Evolutionary conservation across 2,329 filamentous ascomycete genomes (phyloP), one percentile per base, ranked within the genome.

Genomic region (Nemania sp.): DNA sequence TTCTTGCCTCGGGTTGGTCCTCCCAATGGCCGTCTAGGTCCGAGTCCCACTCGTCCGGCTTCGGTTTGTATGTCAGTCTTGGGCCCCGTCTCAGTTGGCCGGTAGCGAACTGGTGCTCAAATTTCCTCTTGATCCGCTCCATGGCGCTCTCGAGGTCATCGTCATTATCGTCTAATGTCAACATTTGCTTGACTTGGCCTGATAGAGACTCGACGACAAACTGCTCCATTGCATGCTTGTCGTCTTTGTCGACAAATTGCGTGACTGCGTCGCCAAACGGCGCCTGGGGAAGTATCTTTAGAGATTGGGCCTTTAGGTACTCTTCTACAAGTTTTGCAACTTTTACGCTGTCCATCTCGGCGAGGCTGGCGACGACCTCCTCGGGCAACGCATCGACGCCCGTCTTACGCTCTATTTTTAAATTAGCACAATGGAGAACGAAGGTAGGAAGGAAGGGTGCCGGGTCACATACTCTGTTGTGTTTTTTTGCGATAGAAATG

Each of bases 211-310:
- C 90, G 24, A 87, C 88, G 10, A 95, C 90, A 73, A 95, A 95
- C 51, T 89, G 83, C 76, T 94, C 90, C 90, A 98, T 93, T 2
- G 93, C 93, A 74, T 96, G 90, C 77, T 94, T 97, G 82, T 99
- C 96, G 72, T 97, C 93, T 73, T 98, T 98, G 78, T 94, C 90
- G 27, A 99, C 93, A 74, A 96, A 99, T 69, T 97, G 92, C 54
- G 90, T 91, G 5, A 99, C 93, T 0, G 96, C 96, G 76, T 98
- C 94, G 18, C 94, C 92, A 76, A 99, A 98, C 0, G 92, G 92
- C 32, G 94, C 96, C 75, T 97, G 93, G 0, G 96, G 96, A 0
- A 99, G 85, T 56, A 99, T 96, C 66, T 94, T 97, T 35, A 99
- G 87, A 0, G 93, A 94, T 75, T 98, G 94, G 0, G 93, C 92